Evolutionary conservation across 2,329 filamentous ascomycete species (phyloP).

Genomic region (Talaromyces sp.): DNA sequence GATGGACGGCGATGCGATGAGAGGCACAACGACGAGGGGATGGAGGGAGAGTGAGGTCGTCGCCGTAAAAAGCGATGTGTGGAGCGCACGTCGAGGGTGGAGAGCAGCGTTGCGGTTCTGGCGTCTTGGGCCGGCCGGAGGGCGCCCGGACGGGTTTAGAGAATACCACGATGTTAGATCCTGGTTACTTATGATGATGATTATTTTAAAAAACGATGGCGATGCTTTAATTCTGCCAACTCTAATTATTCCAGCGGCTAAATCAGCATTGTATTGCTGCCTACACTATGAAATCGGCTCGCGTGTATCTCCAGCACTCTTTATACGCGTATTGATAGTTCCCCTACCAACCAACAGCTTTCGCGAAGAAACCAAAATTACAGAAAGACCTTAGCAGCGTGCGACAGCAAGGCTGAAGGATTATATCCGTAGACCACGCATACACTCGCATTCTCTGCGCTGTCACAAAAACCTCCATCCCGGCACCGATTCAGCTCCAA

Average conservation of each 20-base stretch:
- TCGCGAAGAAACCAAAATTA: neutral
- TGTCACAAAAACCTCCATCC: neutral
- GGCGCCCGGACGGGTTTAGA: neutral
- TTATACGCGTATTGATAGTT: neutral
- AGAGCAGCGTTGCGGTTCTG: neutral
- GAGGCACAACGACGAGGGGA: neutral
- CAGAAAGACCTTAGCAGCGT: neutral
- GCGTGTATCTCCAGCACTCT: neutral
- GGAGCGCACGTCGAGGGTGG: neutral
- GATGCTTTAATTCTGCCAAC: neutral
- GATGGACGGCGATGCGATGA: neutral
- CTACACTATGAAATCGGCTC: neutral
- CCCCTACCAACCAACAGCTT: neutral
- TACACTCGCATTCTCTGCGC: neutral
- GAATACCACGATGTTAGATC: neutral
- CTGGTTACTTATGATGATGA: neutral
- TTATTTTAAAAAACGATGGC: neutral
- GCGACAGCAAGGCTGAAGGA: neutral
- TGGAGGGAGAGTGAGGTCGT: neutral
- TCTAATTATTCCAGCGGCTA: neutral
- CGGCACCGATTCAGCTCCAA: neutral
- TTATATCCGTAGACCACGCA: neutral
- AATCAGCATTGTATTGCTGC: neutral
- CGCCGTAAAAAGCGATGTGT: neutral
- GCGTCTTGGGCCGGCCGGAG: neutral